Conservation (phyloP, 2,329 filamentous ascomycete genomes). For the Metarhizium sp. region DNA sequence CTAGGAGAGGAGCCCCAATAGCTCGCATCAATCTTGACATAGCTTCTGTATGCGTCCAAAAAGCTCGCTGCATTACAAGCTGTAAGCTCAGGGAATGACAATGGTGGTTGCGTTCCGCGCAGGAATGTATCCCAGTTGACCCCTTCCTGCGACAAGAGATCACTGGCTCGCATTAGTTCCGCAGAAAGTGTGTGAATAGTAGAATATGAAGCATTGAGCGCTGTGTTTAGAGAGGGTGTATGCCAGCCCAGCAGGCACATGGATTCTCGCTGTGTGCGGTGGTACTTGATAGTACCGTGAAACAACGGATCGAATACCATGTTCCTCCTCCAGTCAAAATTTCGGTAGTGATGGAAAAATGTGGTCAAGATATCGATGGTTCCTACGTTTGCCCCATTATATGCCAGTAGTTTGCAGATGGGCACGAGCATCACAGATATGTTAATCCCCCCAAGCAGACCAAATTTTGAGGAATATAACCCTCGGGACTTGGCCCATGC, state of each 20-base stretch:
- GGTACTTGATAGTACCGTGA: slow-evolving; percentile 25
- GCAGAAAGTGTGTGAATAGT: slow-evolving; percentile 40
- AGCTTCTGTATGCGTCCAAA: no score
- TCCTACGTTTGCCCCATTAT: slow-evolving; percentile 25
- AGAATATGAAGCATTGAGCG: slow-evolving; percentile 41
- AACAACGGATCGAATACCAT: slow-evolving; percentile 47
- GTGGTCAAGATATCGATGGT: slow-evolving; percentile 43
- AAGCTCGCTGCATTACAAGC: no score
- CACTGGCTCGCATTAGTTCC: slow-evolving; percentile 40
- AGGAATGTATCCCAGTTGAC: slow-evolving; percentile 36
- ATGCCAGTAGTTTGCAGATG: slow-evolving; percentile 45
- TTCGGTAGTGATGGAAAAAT: no score
- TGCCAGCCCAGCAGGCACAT: slow-evolving; percentile 56
- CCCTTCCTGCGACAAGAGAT: slow-evolving; percentile 24
- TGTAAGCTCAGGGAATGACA: no score
- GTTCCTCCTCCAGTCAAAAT: no score
- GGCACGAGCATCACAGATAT: slow-evolving; percentile 50
- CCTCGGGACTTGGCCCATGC: slow-evolving; percentile 53
- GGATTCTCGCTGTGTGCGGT: slow-evolving; percentile 47
- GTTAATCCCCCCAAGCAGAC: slow-evolving; percentile 56
- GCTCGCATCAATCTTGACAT: no score
- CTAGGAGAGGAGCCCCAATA: no score
- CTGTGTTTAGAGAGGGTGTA: slow-evolving; percentile 51
- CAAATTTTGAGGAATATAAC: slow-evolving; percentile 56
- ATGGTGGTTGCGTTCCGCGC: neutral